Conservation (phyloP, 192 early-diverging fungal genomes). For the Chytriomyces sp. region DNA sequence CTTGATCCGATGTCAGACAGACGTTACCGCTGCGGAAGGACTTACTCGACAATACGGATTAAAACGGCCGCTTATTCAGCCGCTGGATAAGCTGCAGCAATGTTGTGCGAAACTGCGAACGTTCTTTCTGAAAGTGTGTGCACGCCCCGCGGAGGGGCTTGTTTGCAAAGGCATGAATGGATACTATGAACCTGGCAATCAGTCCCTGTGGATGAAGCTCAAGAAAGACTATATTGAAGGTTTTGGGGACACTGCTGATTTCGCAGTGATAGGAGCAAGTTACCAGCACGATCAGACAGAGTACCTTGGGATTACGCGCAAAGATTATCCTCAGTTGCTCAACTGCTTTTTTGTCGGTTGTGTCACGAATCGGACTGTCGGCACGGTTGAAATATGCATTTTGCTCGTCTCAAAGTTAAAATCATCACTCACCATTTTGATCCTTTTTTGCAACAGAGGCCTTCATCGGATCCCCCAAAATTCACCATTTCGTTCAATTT, state of each 20-base stretch:
- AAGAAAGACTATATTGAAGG: conserved; percentile 36
- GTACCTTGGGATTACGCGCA: conserved; percentile 19
- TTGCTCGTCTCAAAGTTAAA: background rate
- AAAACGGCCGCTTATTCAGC: no score
- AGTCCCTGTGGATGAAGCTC: conserved; percentile 29
- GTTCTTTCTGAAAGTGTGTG: conserved; percentile 25
- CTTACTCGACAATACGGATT: no score
- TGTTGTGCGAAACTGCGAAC: conserved; percentile 13
- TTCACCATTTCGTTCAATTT: conserved; percentile 13
- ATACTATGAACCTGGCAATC: conserved; percentile 14
- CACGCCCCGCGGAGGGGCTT: conserved; percentile 24
- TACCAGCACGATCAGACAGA: conserved; percentile 28
- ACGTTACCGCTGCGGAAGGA: no score
- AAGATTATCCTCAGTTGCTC: conserved; percentile 7
- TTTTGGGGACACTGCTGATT: conserved; percentile 31
- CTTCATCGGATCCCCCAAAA: background rate
- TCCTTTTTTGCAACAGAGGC: background rate
- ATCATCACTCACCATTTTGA: background rate
- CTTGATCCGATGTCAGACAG: no score
- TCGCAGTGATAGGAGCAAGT: conserved; percentile 22
- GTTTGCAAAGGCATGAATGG: conserved; percentile 27
- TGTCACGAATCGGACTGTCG: background rate
- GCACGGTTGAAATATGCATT: background rate
- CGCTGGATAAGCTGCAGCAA: background rate
- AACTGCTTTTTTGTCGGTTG: conserved; percentile 16